Percentiles rank a stretch among this genome's conserved stretches.
phyloP scores from a whole-genome alignment of 2,329 filamentous ascomycete genomes.

The Beauveria rudraprayagi region DNA sequence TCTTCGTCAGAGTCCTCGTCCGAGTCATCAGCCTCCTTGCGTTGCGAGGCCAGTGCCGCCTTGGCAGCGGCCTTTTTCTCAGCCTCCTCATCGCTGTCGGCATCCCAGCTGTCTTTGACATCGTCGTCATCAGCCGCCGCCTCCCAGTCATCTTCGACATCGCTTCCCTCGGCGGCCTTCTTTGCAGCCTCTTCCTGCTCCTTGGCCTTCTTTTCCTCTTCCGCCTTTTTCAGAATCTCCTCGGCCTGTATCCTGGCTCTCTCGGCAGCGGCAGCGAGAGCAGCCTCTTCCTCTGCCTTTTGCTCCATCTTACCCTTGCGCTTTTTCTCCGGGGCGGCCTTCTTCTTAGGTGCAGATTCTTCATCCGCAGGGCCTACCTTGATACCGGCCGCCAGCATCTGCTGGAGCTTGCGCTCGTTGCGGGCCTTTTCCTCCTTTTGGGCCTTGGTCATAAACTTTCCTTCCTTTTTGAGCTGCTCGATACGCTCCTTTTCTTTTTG shows the following conservation, averaged over 20 bases:
- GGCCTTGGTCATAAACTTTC: constrained; percentile 78
- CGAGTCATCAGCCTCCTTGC: constrained; percentile 32
- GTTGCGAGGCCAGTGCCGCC: not conserved
- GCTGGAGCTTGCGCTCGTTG: constrained; percentile 72
- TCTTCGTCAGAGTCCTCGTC: constrained; percentile 21
- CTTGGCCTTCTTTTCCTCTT: constrained; percentile 50
- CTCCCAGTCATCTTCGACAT: constrained; percentile 81
- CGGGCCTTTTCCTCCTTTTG: constrained; percentile 75
- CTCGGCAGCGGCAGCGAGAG: constrained; percentile 69
- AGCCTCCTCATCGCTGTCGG: constrained; percentile 66
- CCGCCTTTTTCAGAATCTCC: constrained; percentile 52
- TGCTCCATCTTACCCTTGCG: constrained; percentile 54
- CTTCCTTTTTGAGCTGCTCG: constrained; percentile 80
- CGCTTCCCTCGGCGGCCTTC: constrained; percentile 47
- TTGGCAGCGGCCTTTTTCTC: constrained; percentile 27
- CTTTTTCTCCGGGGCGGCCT: constrained; percentile 73
- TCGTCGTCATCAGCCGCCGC: constrained; percentile 68
- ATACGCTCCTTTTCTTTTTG: constrained; percentile 80
- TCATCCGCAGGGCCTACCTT: constrained; percentile 57
- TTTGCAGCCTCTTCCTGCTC: constrained; percentile 51
- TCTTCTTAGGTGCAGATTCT: constrained; percentile 63
- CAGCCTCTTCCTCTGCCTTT: constrained; percentile 70
- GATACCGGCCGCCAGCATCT: constrained; percentile 73
- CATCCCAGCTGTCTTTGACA: constrained; percentile 94
- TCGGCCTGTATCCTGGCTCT: constrained; percentile 62